Conservation (phyloP, 2,329 filamentous ascomycete species). For the Monilinia aucupariae region DNA sequence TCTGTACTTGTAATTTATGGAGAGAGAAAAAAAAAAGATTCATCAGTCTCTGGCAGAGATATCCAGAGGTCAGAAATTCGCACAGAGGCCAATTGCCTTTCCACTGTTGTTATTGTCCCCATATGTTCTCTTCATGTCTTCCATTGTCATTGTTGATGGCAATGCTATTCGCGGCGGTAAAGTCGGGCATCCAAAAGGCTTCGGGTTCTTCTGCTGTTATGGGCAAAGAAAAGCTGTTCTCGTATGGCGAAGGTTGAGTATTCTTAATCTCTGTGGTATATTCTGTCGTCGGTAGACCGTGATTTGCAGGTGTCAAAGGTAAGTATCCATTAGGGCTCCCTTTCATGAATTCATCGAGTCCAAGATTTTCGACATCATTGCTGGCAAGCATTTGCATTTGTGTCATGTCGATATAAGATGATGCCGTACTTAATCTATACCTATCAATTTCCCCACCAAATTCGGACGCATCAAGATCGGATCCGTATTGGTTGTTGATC, state of each 20-base stretch:
- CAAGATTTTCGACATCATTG: constrained; percentile 46
- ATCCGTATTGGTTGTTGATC: constrained; percentile 39
- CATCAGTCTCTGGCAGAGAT: constrained; percentile 26
- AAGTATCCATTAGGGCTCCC: constrained; percentile 20
- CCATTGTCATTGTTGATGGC: constrained; percentile 22
- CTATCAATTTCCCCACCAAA: constrained; percentile 41
- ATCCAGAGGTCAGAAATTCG: constrained; percentile 26
- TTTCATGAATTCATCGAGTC: constrained; percentile 53
- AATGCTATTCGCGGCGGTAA: constrained; percentile 24
- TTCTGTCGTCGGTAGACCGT: constrained; percentile 24
- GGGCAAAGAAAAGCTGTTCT: constrained; percentile 34
- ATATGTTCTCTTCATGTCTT: constrained; percentile 30
- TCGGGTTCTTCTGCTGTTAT: constrained; percentile 46
- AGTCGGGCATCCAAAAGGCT: constrained; percentile 40
- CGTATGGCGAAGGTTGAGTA: constrained; percentile 38
- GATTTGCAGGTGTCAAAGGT: constrained; percentile 16
- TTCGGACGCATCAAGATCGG: constrained; percentile 38
- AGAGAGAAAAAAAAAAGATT: too few relatives aligned
- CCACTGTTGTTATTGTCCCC: constrained; percentile 36
- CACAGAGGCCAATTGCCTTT: constrained; percentile 35
- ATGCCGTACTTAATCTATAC: constrained; percentile 45
- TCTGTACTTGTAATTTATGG: constrained; percentile 15
- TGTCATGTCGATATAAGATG: constrained; percentile 44
- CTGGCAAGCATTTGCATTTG: constrained; percentile 42
- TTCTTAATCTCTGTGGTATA: constrained; percentile 38